Evolutionary conservation across 208 protist species (phyloP).

Genomic region (Balamuthia mandrillaris): DNA sequence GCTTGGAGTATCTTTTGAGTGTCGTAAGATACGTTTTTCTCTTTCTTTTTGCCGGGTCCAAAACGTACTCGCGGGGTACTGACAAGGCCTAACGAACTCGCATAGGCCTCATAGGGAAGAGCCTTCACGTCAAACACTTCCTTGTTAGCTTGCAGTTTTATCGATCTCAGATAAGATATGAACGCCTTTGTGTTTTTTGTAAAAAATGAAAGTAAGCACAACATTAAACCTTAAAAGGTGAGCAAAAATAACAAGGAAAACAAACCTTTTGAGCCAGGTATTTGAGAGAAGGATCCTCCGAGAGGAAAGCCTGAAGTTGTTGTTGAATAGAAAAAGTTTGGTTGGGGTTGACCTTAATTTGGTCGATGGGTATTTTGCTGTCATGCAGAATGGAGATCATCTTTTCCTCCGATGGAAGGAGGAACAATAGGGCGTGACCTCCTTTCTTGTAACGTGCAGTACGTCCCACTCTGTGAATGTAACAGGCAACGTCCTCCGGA

Average conservation of each 20-base stretch:
- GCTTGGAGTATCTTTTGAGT: not conserved
- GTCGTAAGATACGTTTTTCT: constrained; percentile 10
- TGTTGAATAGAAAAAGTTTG: constrained; percentile 73
- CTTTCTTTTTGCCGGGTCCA: constrained; percentile 74
- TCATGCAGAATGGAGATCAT: constrained; percentile 59
- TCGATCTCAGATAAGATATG: constrained; percentile 91
- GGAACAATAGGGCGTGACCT: constrained; percentile 87
- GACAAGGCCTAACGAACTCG: constrained; percentile 87
- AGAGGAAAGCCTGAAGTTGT: constrained; percentile 84
- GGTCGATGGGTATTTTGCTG: constrained; percentile 45
- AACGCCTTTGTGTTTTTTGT: too few species aligned
- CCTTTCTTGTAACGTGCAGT: constrained; percentile 83
- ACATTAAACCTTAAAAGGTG: not conserved
- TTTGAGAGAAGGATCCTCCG: constrained; percentile 88
- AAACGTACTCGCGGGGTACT: constrained; percentile 89
- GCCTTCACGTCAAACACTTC: constrained; percentile 88
- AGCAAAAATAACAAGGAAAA: not conserved
- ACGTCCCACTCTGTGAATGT: constrained; percentile 97
- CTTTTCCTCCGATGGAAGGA: constrained; percentile 82
- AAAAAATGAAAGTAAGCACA: not conserved
- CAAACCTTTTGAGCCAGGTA: constrained; percentile 92
- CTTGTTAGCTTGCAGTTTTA: constrained; percentile 92
- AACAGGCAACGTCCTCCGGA: constrained; percentile 94
- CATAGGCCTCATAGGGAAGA: constrained; percentile 84
- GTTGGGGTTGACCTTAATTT: constrained; percentile 70